These are phyloP conservation scores for Orbilia blumenaviensis DNA, from an alignment of 2,329 filamentous ascomycete species.

Conservation along the genomic window DNA sequence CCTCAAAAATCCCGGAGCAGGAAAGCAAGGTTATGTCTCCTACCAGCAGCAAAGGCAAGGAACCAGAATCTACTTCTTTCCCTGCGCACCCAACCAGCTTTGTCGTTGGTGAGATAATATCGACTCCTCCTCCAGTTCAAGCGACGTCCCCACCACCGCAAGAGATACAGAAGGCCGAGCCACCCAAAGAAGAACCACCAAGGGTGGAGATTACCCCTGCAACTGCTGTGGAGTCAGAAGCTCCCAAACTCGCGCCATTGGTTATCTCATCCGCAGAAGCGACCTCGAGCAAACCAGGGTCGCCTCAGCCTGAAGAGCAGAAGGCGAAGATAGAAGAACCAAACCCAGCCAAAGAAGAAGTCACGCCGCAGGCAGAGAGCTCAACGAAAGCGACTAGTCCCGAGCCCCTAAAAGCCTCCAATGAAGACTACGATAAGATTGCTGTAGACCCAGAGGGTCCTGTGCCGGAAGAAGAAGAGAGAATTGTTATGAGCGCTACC, in stretches of 20 bases:
- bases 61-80: constrained; percentile 9
- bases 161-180: constrained; percentile 6
- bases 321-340: constrained; percentile 6
- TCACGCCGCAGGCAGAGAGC: constrained; percentile 18
- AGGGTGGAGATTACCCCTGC: constrained; percentile 49
- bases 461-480: constrained; percentile 52
- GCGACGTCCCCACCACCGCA: neutral
- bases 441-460: constrained; percentile 45
- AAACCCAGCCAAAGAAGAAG: constrained; percentile 1
- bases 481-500: constrained; percentile 50
- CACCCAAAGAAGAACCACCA: constrained; percentile 28
- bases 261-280: neutral
- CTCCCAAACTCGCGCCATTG: neutral
- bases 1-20: constrained; percentile 24
- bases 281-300: neutral
- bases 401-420: constrained; percentile 13
- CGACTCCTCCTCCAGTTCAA: neutral
- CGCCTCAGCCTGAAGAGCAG: neutral
- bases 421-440: constrained; percentile 50
- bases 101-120: constrained; percentile 21
- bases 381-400: constrained; percentile 14
- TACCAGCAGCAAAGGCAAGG: neutral
- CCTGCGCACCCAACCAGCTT: constrained; percentile 14
- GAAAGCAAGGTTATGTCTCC: constrained; percentile 37
- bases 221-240: constrained; percentile 28